These are phyloP conservation scores for Nothopassalora personata DNA, from an alignment of 2,329 filamentous ascomycete genomes.

Conservation along the genomic window DNA sequence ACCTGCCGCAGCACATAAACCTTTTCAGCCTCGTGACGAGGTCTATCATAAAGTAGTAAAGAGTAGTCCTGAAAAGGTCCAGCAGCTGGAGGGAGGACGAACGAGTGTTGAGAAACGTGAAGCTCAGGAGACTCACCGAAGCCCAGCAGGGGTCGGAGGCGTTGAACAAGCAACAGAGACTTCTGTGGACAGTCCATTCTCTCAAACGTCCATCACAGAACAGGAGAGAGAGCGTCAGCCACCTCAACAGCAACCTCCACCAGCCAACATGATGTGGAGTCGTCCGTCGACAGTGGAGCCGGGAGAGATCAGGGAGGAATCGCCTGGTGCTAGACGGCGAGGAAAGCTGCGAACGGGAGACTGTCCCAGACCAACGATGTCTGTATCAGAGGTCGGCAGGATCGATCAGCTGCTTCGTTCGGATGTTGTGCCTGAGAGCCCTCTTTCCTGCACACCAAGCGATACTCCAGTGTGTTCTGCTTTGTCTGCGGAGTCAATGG, in stretches of 20 bases:
- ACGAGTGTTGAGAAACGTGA: background rate
- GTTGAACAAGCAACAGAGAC: background rate
- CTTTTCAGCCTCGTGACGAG: background rate
- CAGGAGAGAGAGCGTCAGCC: background rate
- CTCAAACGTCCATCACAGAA: background rate
- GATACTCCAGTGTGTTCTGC: background rate
- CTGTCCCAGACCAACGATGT: background rate
- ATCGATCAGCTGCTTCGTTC: background rate
- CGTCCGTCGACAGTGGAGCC: background rate
- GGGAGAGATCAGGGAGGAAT: background rate
- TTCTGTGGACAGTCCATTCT: background rate
- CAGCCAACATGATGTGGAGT: background rate
- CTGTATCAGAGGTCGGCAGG: background rate
- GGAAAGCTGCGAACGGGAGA: background rate
- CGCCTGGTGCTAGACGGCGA: background rate
- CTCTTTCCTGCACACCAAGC: background rate
- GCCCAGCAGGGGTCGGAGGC: background rate
- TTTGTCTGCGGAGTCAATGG: background rate
- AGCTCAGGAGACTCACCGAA: background rate
- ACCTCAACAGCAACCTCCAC: background rate
- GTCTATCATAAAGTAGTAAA: background rate
- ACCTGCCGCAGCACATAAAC: background rate
- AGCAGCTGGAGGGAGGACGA: background rate
- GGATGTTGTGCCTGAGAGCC: background rate
- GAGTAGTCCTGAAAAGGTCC: background rate